Percentiles rank a stretch among this genome's conserved stretches.
Evolutionary conservation across 805 yeast genomes (phyloP).

Genomic region (Cyberlindnera meyerae): DNA sequence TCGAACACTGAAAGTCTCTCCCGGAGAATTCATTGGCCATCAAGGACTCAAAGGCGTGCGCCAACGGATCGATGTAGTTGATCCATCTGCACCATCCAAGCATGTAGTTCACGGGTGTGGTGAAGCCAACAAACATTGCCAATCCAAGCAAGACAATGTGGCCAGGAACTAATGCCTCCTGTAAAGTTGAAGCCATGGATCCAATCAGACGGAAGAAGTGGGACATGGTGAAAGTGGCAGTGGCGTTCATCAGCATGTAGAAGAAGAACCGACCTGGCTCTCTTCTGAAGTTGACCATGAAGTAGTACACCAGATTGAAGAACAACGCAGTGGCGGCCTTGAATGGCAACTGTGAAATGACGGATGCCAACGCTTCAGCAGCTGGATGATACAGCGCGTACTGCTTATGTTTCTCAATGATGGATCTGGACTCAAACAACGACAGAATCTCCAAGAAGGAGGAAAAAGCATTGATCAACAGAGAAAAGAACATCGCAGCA

Average conservation of each 20-base stretch:
- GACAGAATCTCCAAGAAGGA: conserved; percentile 50
- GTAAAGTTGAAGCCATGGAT: conserved; percentile 40
- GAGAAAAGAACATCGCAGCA: conserved; percentile 64
- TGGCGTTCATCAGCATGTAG: conserved; percentile 39
- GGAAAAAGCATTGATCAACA: conserved; percentile 57
- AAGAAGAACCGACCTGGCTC: conserved; percentile 53
- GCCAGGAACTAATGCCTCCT: conserved; percentile 58
- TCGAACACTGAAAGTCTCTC: conserved; percentile 40
- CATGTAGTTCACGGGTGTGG: conserved; percentile 51
- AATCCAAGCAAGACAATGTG: conserved; percentile 44
- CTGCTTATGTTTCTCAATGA: conserved; percentile 54
- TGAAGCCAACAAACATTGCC: conserved; percentile 53
- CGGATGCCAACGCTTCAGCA: conserved; percentile 60
- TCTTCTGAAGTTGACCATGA: conserved; percentile 49
- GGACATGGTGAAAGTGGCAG: conserved; percentile 50
- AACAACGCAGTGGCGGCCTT: conserved; percentile 38
- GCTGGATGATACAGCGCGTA: conserved; percentile 57
- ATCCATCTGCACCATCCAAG: conserved; percentile 66
- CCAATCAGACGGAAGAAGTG: conserved; percentile 53
- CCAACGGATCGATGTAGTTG: conserved; percentile 53
- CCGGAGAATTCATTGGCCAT: conserved; percentile 54
- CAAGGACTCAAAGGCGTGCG: conserved; percentile 53
- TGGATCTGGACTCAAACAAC: conserved; percentile 36
- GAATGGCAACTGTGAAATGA: conserved; percentile 54
- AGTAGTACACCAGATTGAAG: conserved; percentile 48